These are phyloP conservation scores for Pythium phragmiticola DNA, from an alignment of 352 stramenopile genomes.

Conservation along the genomic window DNA sequence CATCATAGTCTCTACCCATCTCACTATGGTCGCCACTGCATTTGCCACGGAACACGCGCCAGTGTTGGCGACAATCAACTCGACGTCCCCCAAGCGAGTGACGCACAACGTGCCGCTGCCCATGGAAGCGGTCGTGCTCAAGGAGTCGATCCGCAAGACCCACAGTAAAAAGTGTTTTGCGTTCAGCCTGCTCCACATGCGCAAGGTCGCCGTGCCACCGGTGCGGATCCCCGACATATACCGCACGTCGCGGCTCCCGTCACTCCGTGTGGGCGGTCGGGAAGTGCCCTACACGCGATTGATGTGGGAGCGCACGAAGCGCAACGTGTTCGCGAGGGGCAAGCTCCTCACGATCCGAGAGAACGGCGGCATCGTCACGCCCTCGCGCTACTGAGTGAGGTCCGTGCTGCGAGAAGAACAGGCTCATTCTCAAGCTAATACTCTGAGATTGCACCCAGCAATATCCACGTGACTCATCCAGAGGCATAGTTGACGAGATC, in stretches of 20 bases:
- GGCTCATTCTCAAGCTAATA: neutral
- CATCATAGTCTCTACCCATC: neutral
- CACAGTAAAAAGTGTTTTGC: conserved; percentile 30
- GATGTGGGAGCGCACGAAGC: conserved; percentile 60
- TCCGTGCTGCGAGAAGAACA: neutral
- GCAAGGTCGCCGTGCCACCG: conserved; percentile 44
- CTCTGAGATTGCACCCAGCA: neutral
- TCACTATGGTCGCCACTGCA: conserved; percentile 3
- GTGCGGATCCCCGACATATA: conserved; percentile 44
- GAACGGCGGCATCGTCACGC: conserved; percentile 9
- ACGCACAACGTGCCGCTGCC: conserved; percentile 13
- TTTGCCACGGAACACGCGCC: conserved; percentile 1
- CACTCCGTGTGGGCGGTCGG: conserved; percentile 34
- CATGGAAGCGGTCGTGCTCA: conserved; percentile 42
- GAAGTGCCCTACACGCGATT: conserved; percentile 53
- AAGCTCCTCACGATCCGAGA: conserved; percentile 6
- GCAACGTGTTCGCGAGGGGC: conserved; percentile 1
- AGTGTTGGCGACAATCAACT: neutral
- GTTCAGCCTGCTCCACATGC: conserved; percentile 49
- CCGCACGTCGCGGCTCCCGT: conserved; percentile 10
- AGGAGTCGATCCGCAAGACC: conserved; percentile 37
- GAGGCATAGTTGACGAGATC: neutral
- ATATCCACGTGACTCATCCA: neutral
- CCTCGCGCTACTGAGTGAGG: conserved; percentile 1
- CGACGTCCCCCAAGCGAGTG: neutral